Evolutionary conservation across 768 basidiomycete species (phyloP).

Genomic region (Psilocybe cubensis): DNA sequence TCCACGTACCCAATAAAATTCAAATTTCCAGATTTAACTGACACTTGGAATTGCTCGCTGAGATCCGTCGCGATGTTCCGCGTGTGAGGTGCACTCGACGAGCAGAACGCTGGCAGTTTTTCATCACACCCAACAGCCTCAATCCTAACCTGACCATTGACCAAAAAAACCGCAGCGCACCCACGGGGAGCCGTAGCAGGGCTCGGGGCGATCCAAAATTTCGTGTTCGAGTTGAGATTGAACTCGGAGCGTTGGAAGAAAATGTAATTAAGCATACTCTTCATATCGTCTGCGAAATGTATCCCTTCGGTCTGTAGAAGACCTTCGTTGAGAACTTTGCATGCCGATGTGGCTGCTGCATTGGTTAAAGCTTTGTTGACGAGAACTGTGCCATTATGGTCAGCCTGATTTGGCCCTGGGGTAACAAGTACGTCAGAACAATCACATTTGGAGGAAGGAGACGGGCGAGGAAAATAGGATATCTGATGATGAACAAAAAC

Average conservation of each 20-base stretch:
- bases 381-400: constrained; percentile 23
- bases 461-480: not conserved
- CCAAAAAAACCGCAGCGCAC: constrained; percentile 22
- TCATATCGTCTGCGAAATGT: constrained; percentile 22
- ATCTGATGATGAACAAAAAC: not conserved
- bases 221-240: constrained; percentile 3
- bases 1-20: constrained; percentile 25
- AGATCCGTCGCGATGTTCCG: constrained; percentile 25
- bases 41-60: constrained; percentile 24
- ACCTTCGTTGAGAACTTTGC: constrained; percentile 22
- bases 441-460: not conserved
- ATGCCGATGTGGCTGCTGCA: constrained; percentile 17
- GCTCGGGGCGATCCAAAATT: constrained; percentile 22
- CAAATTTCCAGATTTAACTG: constrained; percentile 27
- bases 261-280: constrained; percentile 19
- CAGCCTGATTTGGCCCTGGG: constrained; percentile 24
- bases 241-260: constrained; percentile 3
- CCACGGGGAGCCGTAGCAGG: constrained; percentile 1
- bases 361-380: constrained; percentile 17
- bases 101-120: constrained; percentile 28
- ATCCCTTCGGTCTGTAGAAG: constrained; percentile 21
- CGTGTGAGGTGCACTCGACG: constrained; percentile 32
- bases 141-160: constrained; percentile 5
- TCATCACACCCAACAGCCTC: constrained; percentile 20
- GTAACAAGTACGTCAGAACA: too few species aligned